Evolutionary conservation across 768 basidiomycete genomes (phyloP), one percentile per base, ranked within the genome.

Genomic region (Asterophora parasitica): DNA sequence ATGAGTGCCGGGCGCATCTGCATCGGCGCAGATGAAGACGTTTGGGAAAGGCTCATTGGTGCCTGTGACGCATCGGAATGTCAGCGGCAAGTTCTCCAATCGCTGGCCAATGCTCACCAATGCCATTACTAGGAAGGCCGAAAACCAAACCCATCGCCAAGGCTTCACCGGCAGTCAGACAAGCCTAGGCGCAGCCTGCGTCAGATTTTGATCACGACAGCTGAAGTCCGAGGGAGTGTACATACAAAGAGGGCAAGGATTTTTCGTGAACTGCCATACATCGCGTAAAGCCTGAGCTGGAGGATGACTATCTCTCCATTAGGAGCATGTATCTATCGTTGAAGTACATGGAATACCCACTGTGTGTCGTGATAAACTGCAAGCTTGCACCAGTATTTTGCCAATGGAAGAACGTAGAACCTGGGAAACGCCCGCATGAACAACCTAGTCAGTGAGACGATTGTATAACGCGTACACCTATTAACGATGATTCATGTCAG

Each of bases 291-390:
- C 9, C 66, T 61, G 12, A 68, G 57, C 43, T 63, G 56, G 19
- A 68, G 58, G 11, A 68, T 65, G 33, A 63, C 67, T 65, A 28
- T 32, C 9, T 17, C 27, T 11, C 13, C 11, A 2, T 47, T 10
- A 39, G 36, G 7, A 28, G 34, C 19, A 8, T 34, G 11, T 46
- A 13, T 17, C 15, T 19, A 30, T 16, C 6, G 23, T 27, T 4
- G 9, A 28, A 9, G 13, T 1, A 11, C n/a, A 12, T 12, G 30
- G 20, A 7, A 39, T n/a, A 50, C 49, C 1, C 4, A 65, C 68
- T 47, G 42, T 70, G 68, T 7, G 66, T 66, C 4, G 65, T 68
- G 49, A 68, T 60, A 12, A 64, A 58, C 47, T 69, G 67, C 19
- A 70, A 35, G 43, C 54, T 59, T 34, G 63, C 64, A 10, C 67